Evolutionary conservation across 805 yeast species (phyloP), one percentile per base, ranked within the genome.

Genomic region (Hanseniaspora thailandica): DNA sequence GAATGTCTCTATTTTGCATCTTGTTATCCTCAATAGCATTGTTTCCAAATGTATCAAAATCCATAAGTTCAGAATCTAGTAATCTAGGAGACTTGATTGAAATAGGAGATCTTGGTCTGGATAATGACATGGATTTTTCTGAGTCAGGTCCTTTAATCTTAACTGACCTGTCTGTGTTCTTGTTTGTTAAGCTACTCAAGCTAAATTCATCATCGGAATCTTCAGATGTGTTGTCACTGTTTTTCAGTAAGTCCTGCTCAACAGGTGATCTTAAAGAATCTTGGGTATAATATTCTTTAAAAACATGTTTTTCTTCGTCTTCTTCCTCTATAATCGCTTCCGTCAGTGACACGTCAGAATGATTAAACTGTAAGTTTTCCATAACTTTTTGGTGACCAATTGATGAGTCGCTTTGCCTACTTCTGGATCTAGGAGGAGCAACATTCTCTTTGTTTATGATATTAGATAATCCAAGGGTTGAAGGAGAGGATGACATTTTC

Each of bases 371-470:
- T 2, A 40, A 12, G 3, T 20, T 19, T 17, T 25, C 31, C 2
- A 36, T 17, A 2, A 9, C 31, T n/a, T 30, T 17, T 17, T 47
- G 22, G 12, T 20, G n/a, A 13, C 12, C 20, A 4, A 22, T 2
- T 9, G 17, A 23, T 2, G 43, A 13, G 22, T 52, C 41, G n/a
- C 35, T 34, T n/a, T 43, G 38, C 30, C 55, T 53, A 15, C 44
- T 47, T 19, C 47, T 33, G 2, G 55, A 53, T 31, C 55, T 47
- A 25, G 55, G 55, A 12, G 55, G 55, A 10, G 40, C 55, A 25
- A 46, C 26, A 17, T 50, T 40, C 12, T 33, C 39, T n/a, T 39
- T 34, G 23, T 17, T 13, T 19, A 48, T 40, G 10, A 48, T 48
- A 20, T 31, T 17, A 3, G 53, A 40, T 13, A 49, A 25, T 5